Percentiles rank a stretch among this genome's conserved stretches.
Evolutionary conservation across 2,329 filamentous ascomycete genomes (phyloP).

Genomic region (Bipolaris zeicola): DNA sequence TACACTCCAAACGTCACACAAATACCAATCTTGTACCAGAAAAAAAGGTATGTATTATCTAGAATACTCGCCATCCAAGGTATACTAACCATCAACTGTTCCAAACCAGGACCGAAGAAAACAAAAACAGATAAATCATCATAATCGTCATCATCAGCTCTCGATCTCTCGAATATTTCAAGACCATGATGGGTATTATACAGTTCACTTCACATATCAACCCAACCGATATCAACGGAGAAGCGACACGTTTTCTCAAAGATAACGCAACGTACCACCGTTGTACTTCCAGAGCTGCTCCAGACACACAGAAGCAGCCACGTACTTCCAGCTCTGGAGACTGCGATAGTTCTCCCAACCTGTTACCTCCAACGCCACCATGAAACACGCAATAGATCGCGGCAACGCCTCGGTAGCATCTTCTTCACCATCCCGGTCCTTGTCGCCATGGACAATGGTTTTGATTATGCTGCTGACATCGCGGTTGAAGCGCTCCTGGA

Average conservation of each 20-base stretch:
- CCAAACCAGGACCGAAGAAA: too few species aligned
- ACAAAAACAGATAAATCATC: too few species aligned
- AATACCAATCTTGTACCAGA: too few species aligned
- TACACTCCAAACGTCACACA: too few species aligned
- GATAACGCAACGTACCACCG: conserved; percentile 14
- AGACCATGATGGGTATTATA: too few species aligned
- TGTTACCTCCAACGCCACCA: conserved; percentile 47
- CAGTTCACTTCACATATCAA: too few species aligned
- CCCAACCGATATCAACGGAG: too few species aligned
- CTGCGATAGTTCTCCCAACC: conserved; percentile 35
- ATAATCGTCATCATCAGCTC: too few species aligned
- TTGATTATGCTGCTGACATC: conserved; percentile 52
- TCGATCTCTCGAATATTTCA: too few species aligned
- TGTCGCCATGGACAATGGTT: conserved; percentile 52
- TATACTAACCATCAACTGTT: too few species aligned
- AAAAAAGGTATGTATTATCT: too few species aligned
- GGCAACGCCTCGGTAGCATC: conserved; percentile 51
- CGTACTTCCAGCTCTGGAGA: conserved; percentile 59
- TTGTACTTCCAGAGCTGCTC: conserved; percentile 52
- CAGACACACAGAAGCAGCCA: conserved; percentile 58
- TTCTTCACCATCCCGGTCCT: conserved; percentile 29
- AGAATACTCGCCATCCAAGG: too few species aligned
- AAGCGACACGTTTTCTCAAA: conserved; percentile 13
- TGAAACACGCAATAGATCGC: conserved; percentile 58
- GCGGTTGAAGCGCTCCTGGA: conserved; percentile 50